Percentiles rank a stretch among this genome's conserved stretches.
Conservation (phyloP, 768 basidiomycete species). For the Boletus patriciae region DNA sequence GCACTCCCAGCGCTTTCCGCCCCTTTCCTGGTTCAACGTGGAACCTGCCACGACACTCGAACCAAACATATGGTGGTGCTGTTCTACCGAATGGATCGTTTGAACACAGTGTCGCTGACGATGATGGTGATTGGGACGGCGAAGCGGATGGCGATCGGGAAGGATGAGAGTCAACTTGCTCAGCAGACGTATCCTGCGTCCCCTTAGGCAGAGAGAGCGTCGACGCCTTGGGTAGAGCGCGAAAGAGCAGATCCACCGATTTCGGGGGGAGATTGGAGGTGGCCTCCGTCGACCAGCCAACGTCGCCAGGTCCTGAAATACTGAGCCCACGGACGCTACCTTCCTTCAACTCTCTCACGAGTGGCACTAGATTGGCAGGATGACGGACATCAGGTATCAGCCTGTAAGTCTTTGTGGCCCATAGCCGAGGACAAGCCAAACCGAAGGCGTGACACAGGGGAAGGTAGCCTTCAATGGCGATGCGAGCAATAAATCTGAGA, state of each 20-base stretch:
- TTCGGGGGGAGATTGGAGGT: constrained; percentile 38
- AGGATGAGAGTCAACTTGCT: background rate
- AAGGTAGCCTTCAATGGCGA: constrained; percentile 90
- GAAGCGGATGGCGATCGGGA: constrained; percentile 4
- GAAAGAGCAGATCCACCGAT: constrained; percentile 80
- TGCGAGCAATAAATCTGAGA: constrained; percentile 85
- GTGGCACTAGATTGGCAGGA: constrained; percentile 84
- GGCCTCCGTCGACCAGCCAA: constrained; percentile 8
- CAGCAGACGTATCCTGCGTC: background rate
- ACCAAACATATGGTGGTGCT: constrained; percentile 68
- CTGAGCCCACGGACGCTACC: constrained; percentile 24
- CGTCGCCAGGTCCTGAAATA: constrained; percentile 19
- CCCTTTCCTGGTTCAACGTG: constrained; percentile 94
- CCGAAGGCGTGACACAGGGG: constrained; percentile 86
- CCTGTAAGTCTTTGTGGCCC: constrained; percentile 78
- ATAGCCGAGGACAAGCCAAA: no score
- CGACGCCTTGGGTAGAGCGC: constrained; percentile 63
- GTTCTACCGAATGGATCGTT: background rate
- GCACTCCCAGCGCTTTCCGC: constrained; percentile 81
- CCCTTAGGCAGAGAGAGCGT: background rate
- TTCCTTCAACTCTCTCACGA: constrained; percentile 91
- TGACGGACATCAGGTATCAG: constrained; percentile 82
- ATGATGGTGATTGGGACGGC: background rate
- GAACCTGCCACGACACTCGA: constrained; percentile 85
- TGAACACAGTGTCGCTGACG: background rate